Percentiles rank a stretch among this genome's conserved stretches.
phyloP scores from a whole-genome alignment of 768 basidiomycete species.

The Boletus coccyginus region DNA sequence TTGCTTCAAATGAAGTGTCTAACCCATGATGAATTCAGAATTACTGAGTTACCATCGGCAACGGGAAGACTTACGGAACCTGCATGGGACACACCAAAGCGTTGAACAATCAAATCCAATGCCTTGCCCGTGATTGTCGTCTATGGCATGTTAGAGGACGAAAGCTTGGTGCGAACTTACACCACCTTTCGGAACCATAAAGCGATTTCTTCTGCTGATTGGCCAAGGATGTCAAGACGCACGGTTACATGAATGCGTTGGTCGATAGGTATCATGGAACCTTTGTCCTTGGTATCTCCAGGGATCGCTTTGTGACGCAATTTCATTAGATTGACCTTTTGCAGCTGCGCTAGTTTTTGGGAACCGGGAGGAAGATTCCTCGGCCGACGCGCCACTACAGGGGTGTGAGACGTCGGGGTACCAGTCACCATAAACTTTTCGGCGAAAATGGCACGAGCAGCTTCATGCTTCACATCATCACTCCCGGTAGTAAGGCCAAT shows the following conservation, averaged over 20 bases:
- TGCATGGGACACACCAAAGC: constrained; percentile 14
- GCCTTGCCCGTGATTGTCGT: constrained; percentile 56
- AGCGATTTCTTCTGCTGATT: constrained; percentile 37
- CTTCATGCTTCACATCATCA: constrained; percentile 37
- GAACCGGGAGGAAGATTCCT: constrained; percentile 46
- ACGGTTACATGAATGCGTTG: constrained; percentile 61
- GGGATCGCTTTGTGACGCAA: constrained; percentile 70
- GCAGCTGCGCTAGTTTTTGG: constrained; percentile 50
- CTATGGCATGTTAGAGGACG: constrained; percentile 33
- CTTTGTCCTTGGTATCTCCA: constrained; percentile 56
- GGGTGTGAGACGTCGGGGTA: constrained; percentile 19
- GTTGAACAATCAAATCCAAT: constrained; percentile 49
- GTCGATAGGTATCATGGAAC: constrained; percentile 44
- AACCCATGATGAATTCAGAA: constrained; percentile 22
- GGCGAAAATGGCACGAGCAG: constrained; percentile 51
- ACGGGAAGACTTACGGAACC: constrained; percentile 12
- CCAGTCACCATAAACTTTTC: constrained; percentile 43
- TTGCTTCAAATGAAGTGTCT: constrained; percentile 45
- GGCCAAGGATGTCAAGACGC: constrained; percentile 22
- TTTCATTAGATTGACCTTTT: constrained; percentile 66
- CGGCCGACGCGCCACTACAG: constrained; percentile 25
- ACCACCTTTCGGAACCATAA: constrained; percentile 76
- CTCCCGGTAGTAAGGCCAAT: constrained; percentile 16
- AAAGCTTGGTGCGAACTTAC: background rate
- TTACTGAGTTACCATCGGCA: background rate